Conservation (phyloP, 768 basidiomycete genomes). For the Mycena albidolilacea region DNA sequence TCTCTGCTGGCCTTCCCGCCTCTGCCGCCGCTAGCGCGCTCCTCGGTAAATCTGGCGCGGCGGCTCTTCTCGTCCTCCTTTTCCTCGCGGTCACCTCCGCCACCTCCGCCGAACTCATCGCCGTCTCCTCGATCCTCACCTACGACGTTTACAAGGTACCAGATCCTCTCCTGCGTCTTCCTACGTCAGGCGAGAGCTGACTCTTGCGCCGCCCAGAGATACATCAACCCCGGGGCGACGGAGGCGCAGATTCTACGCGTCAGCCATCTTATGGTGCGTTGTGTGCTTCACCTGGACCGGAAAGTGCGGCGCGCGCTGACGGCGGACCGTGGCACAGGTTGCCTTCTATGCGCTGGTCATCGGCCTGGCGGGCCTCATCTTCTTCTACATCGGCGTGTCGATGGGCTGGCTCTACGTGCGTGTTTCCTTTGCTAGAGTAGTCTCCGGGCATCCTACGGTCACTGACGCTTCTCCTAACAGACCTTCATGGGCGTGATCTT, state of each 20-base stretch:
- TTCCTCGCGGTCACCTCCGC: constrained; percentile 92
- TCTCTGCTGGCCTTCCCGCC: constrained; percentile 91
- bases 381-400: constrained; percentile 91
- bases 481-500: constrained; percentile 92
- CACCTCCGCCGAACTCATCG: constrained; percentile 92
- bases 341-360: constrained; percentile 81
- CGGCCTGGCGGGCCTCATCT: constrained; percentile 87
- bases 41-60: constrained; percentile 85
- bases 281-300: background rate
- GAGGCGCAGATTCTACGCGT: constrained; percentile 79
- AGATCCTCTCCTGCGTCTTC: background rate
- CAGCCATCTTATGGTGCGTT: constrained; percentile 74
- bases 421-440: constrained; percentile 29
- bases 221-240: constrained; percentile 87
- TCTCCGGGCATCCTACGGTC: too few species aligned
- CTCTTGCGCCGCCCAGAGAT: constrained; percentile 59
- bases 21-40: constrained; percentile 88
- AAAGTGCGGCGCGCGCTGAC: background rate
- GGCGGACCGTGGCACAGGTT: constrained; percentile 59
- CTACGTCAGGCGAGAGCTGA: background rate
- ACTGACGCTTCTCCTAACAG: constrained; percentile 51
- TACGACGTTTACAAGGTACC: constrained; percentile 87
- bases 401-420: constrained; percentile 95
- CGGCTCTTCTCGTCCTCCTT: constrained; percentile 82
- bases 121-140: constrained; percentile 86